Base-by-base conservation (phyloP, 176 grass and related monocot genomes). In the Tillandsia leiboldiana region DNA sequence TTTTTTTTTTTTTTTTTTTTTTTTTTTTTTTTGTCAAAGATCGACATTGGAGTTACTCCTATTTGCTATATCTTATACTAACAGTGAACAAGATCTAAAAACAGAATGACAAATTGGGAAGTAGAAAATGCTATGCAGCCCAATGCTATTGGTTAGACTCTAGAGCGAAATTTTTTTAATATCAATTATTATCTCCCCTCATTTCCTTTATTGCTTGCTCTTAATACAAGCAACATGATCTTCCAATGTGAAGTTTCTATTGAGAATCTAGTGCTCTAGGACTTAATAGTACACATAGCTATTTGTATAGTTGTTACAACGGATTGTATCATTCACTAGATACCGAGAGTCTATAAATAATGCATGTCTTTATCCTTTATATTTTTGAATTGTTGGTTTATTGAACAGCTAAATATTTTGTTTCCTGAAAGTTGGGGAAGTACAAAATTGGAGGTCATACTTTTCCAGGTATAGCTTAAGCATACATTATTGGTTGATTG, bases 61-160 rank as follows among this genome's bases (percentile, higher is more conserved):
- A 8, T 70, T 73, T 50, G 12, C 18, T 82, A 58, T 28, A 33
- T 51, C 0, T 53, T 73, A 14, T 61, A 17, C 18, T 49, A 6
- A 64, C 69, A 63, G 24, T 48, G 15, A 26, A 61, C 10, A 14
- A 67, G 71, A 42, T 24, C 65, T 85, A 23, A 77, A 70, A 70
- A 42, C 83, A 92, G 88, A 81, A 78, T 83, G 48, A 79, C 84
- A 71, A 81, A 75, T 65, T 89, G 88, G 83, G 88, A 91, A 14
- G 77, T 89, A 70, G 88, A 92, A 67, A 87, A 88, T 51, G 75
- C 81, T 51, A 87, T 90, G n/a, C n/a, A n/a, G n/a, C n/a, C n/a
- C n/a, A 87, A 88, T 51, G 75, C 81, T 51, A 87, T 90, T 14
- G 86, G 88, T 66, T 92, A 71, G 26, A 68, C 49, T 49, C 88